These are phyloP conservation scores for Brassica balearica DNA, from an alignment of 441 rosid genomes.

Conservation along the genomic window DNA sequence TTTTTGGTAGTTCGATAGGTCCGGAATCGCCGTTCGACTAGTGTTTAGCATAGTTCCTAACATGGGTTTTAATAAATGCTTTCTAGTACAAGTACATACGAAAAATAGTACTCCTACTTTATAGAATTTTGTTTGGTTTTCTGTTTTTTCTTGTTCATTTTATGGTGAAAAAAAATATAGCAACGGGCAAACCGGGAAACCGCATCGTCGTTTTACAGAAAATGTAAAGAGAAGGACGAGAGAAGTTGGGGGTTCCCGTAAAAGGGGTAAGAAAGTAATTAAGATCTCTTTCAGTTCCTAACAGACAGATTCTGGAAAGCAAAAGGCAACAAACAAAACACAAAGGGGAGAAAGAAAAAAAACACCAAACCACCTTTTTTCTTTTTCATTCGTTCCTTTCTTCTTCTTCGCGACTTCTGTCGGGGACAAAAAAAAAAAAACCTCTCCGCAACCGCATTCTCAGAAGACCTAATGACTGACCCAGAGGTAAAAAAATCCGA, in stretches of 20 bases:
- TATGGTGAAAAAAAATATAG: background rate
- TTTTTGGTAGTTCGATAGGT: no score
- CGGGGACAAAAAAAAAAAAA: conserved; percentile 14
- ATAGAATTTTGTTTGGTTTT: background rate
- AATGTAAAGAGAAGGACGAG: background rate
- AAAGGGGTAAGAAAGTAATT: conserved; percentile 21
- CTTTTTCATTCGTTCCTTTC: conserved; percentile 25
- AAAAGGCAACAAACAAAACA: conserved; percentile 22
- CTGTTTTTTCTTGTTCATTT: no score
- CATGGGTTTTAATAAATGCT: background rate
- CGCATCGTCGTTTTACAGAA: conserved; percentile 6
- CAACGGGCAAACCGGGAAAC: conserved; percentile 7
- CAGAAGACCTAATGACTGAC: conserved; percentile 43
- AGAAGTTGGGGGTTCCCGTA: conserved; percentile 5
- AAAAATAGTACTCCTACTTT: background rate
- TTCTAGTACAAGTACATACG: background rate
- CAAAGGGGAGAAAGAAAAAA: background rate
- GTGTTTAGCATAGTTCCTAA: no score
- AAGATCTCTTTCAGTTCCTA: conserved; percentile 22
- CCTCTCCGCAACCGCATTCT: conserved; percentile 32
- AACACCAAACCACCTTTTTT: conserved; percentile 35
- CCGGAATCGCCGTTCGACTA: no score
- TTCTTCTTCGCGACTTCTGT: conserved; percentile 37
- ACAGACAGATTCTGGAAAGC: conserved; percentile 42
- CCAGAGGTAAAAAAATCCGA: conserved; percentile 42